phyloP scores from a whole-genome alignment of 2,329 filamentous ascomycete genomes.

The Fusarium subtropicale region DNA sequence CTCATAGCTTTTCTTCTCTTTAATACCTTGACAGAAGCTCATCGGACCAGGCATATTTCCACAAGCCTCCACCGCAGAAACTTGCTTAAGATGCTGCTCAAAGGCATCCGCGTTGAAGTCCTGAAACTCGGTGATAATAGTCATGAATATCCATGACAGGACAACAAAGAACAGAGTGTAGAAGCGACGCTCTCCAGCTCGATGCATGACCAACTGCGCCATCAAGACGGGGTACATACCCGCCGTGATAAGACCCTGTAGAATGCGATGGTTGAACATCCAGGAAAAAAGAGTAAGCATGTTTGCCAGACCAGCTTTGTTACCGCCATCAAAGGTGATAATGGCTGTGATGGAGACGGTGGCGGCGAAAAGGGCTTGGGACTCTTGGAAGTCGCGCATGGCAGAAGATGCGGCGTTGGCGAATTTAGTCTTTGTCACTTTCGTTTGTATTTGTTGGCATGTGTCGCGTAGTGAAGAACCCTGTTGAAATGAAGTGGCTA shows the following conservation, averaged over 20 bases:
- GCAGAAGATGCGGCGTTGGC: not conserved
- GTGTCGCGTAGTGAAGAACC: accelerated
- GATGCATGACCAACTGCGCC: not conserved
- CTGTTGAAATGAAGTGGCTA: not conserved
- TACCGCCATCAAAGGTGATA: not conserved
- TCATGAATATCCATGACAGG: not conserved
- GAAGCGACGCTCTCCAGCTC: not conserved
- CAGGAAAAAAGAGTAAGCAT: not conserved
- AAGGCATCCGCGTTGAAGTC: not conserved
- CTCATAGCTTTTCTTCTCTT: not conserved
- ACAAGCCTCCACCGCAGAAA: not conserved
- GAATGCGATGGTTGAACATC: not conserved
- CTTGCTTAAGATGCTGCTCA: not conserved
- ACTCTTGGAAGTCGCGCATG: constrained; percentile 4
- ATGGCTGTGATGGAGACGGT: constrained; percentile 8
- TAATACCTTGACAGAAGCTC: constrained; percentile 14
- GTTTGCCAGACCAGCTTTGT: not conserved
- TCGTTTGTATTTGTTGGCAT: not conserved
- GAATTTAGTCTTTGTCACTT: not conserved
- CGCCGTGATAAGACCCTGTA: not conserved
- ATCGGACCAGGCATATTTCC: not conserved
- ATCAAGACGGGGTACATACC: not conserved
- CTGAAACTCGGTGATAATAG: not conserved
- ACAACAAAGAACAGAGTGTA: not conserved
- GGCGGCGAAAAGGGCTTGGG: not conserved